These are phyloP conservation scores for Trypanosoma rangeli DNA, from an alignment of 208 protist species.

Conservation along the genomic window DNA sequence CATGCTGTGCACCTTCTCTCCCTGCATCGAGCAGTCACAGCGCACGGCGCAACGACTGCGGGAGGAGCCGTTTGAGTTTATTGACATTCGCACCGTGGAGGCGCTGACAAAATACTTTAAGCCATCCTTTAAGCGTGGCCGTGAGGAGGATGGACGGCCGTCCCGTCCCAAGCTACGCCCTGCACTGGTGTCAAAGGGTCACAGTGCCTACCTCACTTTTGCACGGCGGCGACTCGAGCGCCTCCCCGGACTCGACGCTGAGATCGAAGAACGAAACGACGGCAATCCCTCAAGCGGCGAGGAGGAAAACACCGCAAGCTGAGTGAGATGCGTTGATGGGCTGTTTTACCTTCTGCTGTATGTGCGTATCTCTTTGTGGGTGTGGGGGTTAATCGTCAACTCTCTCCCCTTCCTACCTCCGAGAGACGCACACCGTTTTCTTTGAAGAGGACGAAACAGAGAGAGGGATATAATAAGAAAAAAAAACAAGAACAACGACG, in stretches of 20 bases:
- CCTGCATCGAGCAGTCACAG: constrained; percentile 94
- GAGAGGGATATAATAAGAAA: neutral
- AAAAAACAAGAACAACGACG: neutral
- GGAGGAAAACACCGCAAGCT: constrained; percentile 3
- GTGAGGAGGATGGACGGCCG: constrained; percentile 28
- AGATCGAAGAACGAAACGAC: constrained; percentile 17
- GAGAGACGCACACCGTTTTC: neutral
- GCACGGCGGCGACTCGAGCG: constrained; percentile 65
- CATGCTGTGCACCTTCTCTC: constrained; percentile 92
- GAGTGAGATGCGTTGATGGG: neutral
- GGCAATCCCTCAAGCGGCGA: constrained; percentile 1
- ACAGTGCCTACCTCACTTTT: constrained; percentile 93
- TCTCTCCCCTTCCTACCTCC: neutral
- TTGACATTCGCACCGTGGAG: constrained; percentile 89
- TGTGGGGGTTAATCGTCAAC: neutral
- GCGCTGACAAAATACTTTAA: constrained; percentile 78
- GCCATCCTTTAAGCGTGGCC: constrained; percentile 60
- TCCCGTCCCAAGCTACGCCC: constrained; percentile 52
- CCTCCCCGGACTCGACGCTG: constrained; percentile 11
- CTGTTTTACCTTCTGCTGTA: neutral
- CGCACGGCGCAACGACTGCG: constrained; percentile 67
- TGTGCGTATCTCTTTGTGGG: neutral
- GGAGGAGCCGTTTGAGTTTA: constrained; percentile 64
- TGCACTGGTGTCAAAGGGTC: constrained; percentile 70
- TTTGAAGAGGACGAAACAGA: neutral